Base-by-base conservation (phyloP, 805 yeast genomes). In the Kodamaea jinghongensis region DNA sequence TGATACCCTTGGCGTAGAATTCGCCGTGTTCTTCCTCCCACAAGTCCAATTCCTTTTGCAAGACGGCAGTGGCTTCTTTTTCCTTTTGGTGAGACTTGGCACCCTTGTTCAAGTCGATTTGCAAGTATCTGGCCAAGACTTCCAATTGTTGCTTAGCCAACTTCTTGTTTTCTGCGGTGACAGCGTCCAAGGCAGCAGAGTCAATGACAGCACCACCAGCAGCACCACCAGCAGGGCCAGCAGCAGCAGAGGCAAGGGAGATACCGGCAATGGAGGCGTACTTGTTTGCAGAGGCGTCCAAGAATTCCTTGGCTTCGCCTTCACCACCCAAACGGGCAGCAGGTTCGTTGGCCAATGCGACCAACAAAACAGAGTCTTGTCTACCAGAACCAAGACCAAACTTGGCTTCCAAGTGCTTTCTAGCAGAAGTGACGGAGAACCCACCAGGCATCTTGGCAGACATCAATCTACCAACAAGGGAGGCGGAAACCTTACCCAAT, bases 401-500 rank as follows among this genome's bases (percentile, higher is more conserved):
- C 65, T 91, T 81, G 32, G 90, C 61, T 70, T 86, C 90, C 63
- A 93, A 78, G 70, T 93, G 86, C 65, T 90, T 88, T 75, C 97
- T 84, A 38, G 96, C 95, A 49, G 78, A 73, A 46, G 96, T 83
- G 53, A 91, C 83, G 34, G 95, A 85, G 69, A 91, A 93, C 14
- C 99, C 99, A 77, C 99, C 99, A 39, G 99, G 98, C 98, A 93
- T 93, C 73, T 93, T 93, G 20, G 97, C 84, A 8, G 98, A 82
- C 73, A 90, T 85, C 58, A 93, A 76, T 70, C 97, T 83, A 47
- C 96, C 86, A 48, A 91, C 74, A 56, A 93, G 76, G 20, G 96
- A 84, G 28, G 89, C 70, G 2, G 98, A 84, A 58, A 90, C 96
- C 66, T 93, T 93, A 63, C 99, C 99, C 51, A 93, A 78, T 49